phyloP scores from a whole-genome alignment of 225 moss, liverwort and hornwort species.

The Antitrichia curtipendula region DNA sequence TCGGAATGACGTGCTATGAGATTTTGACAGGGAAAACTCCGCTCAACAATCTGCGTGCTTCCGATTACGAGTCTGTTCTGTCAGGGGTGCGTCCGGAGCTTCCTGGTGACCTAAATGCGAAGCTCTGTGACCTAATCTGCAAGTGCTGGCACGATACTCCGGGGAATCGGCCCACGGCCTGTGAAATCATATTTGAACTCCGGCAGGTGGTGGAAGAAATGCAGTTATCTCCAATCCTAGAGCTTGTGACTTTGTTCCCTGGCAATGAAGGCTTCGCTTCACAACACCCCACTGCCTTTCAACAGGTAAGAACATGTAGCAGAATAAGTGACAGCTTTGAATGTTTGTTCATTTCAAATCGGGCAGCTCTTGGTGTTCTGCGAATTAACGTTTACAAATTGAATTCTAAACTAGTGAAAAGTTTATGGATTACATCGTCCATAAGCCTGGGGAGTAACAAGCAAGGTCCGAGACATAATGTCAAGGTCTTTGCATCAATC shows the following conservation, averaged over 20 bases:
- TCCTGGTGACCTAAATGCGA: background rate
- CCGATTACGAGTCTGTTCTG: background rate
- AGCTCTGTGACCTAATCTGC: background rate
- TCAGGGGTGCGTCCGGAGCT: background rate
- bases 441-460: too few species aligned
- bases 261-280: background rate
- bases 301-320: background rate
- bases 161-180: background rate
- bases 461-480: background rate
- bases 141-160: background rate
- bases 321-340: background rate
- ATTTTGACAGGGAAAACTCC: background rate
- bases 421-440: background rate
- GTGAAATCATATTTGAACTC: background rate
- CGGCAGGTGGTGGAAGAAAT: background rate
- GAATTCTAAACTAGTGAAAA: background rate
- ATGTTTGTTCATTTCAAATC: background rate
- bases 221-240: background rate
- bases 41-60: background rate
- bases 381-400: background rate
- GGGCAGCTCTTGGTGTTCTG: background rate
- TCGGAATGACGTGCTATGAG: background rate
- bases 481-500: background rate
- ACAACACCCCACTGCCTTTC: background rate
- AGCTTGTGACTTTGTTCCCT: background rate